phyloP scores from a whole-genome alignment of 257 asterid species.

The Scutellaria baicalensis region DNA sequence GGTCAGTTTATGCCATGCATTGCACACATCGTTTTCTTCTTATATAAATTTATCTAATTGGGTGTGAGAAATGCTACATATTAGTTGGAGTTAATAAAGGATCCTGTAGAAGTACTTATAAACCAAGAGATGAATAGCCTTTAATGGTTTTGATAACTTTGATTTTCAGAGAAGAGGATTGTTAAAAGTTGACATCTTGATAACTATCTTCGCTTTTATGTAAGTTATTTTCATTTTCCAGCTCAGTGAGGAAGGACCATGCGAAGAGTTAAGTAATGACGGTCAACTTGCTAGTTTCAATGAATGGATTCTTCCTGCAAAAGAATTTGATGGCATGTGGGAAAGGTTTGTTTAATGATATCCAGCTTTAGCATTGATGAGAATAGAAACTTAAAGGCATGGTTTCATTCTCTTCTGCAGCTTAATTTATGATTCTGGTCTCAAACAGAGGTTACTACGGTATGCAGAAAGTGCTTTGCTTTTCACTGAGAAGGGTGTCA shows the following conservation, averaged over 20 bases:
- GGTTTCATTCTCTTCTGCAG: constrained; percentile 47
- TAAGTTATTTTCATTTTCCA: constrained; percentile 25
- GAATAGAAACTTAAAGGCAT: constrained; percentile 10
- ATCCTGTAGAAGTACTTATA: not conserved
- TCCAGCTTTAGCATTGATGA: constrained; percentile 2
- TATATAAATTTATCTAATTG: not conserved
- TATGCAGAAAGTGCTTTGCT: constrained; percentile 98
- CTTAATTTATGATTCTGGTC: constrained; percentile 91
- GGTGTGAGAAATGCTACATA: not conserved
- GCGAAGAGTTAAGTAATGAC: constrained; percentile 79
- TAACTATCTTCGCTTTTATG: not conserved
- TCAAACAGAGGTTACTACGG: constrained; percentile 84
- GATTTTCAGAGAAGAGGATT: not conserved
- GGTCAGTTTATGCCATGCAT: constrained; percentile 39
- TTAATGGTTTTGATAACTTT: not conserved
- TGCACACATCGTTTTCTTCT: not conserved
- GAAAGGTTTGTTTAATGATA: constrained; percentile 59
- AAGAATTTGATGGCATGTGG: constrained; percentile 99
- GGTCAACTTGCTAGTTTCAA: constrained; percentile 87
- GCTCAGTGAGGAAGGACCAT: constrained; percentile 98
- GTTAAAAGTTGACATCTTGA: not conserved
- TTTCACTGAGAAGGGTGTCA: constrained; percentile 95
- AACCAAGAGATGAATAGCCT: constrained; percentile 1
- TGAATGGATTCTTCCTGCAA: constrained; percentile 99
- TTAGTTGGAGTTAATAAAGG: not conserved